phyloP scores from a whole-genome alignment of 805 yeast species.

The Starmerella tilneyi region DNA sequence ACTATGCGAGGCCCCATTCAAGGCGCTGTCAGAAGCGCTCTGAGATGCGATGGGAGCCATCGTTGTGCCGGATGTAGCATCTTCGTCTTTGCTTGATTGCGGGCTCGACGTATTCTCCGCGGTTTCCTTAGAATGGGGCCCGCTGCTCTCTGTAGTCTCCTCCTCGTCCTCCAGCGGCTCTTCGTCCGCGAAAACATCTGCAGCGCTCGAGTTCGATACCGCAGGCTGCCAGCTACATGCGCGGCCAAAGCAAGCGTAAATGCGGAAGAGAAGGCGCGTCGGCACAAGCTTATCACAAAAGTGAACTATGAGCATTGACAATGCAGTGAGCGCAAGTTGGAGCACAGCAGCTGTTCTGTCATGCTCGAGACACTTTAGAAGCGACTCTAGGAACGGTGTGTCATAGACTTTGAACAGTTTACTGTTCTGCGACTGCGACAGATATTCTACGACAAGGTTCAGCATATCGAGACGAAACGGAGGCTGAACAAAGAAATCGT shows the following conservation, averaged over 20 bases:
- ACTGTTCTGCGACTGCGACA: conserved; percentile 21
- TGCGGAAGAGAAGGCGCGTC: conserved; percentile 28
- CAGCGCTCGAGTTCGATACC: not conserved
- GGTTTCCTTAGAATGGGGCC: no score
- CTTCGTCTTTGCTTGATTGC: no score
- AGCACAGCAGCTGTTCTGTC: conserved; percentile 38
- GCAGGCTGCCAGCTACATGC: conserved; percentile 34
- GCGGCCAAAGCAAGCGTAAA: conserved; percentile 40
- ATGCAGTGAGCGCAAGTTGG: conserved; percentile 32
- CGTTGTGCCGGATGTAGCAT: no score
- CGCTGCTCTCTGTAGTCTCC: no score
- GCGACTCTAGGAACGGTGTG: conserved; percentile 23
- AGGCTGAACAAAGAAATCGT: conserved; percentile 32
- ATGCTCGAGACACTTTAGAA: conserved; percentile 26
- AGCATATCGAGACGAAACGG: conserved; percentile 35
- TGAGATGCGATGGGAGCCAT: no score
- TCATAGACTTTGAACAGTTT: conserved; percentile 24
- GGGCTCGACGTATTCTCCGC: no score
- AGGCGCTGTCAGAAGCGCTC: no score
- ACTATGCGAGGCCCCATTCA: no score
- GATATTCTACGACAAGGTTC: conserved; percentile 31
- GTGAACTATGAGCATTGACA: conserved; percentile 41
- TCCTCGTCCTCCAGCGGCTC: not conserved
- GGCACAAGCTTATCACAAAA: conserved; percentile 31
- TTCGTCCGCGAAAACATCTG: conserved; percentile 3